Conservation (phyloP, 2,329 filamentous ascomycete genomes). For the Ceratocystis harringtonii region DNA sequence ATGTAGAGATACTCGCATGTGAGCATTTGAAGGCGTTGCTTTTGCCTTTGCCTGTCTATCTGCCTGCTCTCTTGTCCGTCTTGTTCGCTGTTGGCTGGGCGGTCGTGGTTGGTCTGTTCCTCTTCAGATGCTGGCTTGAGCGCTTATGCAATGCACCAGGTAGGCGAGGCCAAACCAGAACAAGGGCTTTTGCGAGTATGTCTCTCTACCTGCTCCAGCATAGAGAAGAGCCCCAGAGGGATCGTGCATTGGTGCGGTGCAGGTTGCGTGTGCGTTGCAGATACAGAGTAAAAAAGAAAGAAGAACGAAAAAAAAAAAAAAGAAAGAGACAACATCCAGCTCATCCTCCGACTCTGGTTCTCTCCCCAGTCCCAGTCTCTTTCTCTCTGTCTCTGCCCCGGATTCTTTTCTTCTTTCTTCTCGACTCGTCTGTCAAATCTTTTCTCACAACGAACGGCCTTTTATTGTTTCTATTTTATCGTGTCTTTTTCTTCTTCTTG, state of each 20-base stretch:
- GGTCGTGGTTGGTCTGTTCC: not conserved
- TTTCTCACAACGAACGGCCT: not conserved
- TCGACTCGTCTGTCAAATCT: not conserved
- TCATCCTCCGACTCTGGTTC: too few relatives aligned
- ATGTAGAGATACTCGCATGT: not conserved
- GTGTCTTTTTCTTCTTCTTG: not conserved
- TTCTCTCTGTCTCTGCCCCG: not conserved
- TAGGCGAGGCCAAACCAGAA: constrained; percentile 12
- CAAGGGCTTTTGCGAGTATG: too few relatives aligned
- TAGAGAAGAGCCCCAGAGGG: constrained; percentile 28
- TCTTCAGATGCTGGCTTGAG: not conserved
- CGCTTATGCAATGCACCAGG: constrained; percentile 1
- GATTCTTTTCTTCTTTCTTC: not conserved
- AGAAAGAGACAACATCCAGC: not conserved
- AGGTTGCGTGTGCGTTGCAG: not conserved
- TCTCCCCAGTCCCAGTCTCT: too few relatives aligned
- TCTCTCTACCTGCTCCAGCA: constrained; percentile 14
- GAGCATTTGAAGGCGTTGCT: not conserved
- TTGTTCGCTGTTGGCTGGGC: not conserved
- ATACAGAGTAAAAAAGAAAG: not conserved
- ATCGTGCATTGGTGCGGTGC: constrained; percentile 1
- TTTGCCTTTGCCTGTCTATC: not conserved
- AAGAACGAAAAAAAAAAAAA: not conserved
- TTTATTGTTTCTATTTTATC: not conserved
- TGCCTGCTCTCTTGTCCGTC: not conserved